phyloP scores from a whole-genome alignment of 192 early-diverging fungal species.

The Spizellomyces sp. region DNA sequence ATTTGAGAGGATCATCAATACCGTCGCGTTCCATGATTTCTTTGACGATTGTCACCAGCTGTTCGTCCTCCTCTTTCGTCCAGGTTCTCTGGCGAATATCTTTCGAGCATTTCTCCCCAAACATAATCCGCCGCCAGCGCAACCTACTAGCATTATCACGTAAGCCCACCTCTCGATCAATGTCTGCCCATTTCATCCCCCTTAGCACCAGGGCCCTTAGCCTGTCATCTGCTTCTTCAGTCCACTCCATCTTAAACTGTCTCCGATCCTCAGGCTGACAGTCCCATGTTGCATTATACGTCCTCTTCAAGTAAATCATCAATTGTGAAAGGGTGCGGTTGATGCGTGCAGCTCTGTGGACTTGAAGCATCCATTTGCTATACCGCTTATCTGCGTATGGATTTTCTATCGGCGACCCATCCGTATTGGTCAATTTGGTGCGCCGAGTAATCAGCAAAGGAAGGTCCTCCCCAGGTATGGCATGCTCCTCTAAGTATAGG shows the following conservation, averaged over 20 bases:
- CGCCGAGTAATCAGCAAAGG: background rate
- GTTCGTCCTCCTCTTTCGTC: background rate
- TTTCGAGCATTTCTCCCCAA: background rate
- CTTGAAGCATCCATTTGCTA: constrained; percentile 8
- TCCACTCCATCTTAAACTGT: background rate
- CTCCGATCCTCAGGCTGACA: no score
- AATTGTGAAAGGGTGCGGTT: constrained; percentile 20
- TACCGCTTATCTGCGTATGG: constrained; percentile 1
- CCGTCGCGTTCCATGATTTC: constrained; percentile 13
- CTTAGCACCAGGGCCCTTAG: constrained; percentile 9
- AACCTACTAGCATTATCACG: background rate
- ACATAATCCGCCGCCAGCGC: background rate
- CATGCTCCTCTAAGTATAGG: constrained; percentile 12
- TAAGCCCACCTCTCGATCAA: constrained; percentile 9
- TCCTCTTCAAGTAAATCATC: constrained; percentile 10
- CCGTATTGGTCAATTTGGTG: background rate
- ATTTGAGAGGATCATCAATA: background rate
- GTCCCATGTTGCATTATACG: background rate
- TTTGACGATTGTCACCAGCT: background rate
- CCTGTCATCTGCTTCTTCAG: constrained; percentile 10
- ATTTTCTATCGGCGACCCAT: background rate
- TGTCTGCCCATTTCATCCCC: constrained; percentile 19
- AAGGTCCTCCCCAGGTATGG: constrained; percentile 9
- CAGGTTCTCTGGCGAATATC: background rate
- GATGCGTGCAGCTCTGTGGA: background rate